phyloP scores from a whole-genome alignment of 108 stramenopile species.

The Chaetoceros tenuissimus region DNA sequence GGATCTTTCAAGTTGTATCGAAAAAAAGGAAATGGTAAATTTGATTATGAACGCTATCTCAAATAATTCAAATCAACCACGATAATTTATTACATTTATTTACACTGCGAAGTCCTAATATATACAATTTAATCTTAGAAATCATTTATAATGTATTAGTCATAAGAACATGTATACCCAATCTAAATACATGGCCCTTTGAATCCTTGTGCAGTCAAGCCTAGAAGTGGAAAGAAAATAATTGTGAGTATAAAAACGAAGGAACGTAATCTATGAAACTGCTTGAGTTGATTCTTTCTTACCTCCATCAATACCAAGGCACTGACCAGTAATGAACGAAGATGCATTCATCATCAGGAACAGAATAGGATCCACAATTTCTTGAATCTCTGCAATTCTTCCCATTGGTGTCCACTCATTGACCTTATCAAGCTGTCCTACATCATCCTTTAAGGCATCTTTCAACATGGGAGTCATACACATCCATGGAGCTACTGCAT shows the following conservation, averaged over 20 bases:
- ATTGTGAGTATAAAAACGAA: too few species aligned
- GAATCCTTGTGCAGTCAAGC: constrained; percentile 53
- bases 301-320: constrained; percentile 38
- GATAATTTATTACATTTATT: too few species aligned
- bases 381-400: constrained; percentile 34
- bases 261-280: too few species aligned
- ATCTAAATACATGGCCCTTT: constrained; percentile 58
- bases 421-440: constrained; percentile 45
- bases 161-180: too few species aligned
- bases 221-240: too few species aligned
- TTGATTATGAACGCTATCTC: constrained; percentile 5
- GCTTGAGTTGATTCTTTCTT: too few species aligned
- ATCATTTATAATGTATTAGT: too few species aligned
- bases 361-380: constrained; percentile 22
- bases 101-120: too few species aligned
- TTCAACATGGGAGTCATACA: constrained; percentile 80
- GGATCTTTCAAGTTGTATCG: constrained; percentile 40
- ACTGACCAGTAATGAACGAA: constrained; percentile 43
- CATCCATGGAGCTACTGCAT: constrained; percentile 84
- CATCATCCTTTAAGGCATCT: constrained; percentile 51
- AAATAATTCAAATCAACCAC: background rate
- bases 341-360: constrained; percentile 38
- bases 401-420: constrained; percentile 66
- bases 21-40: constrained; percentile 36
- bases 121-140: too few species aligned